Evolutionary conservation across 176 grass and related monocot species (phyloP).

Genomic region (Carex kokanica): DNA sequence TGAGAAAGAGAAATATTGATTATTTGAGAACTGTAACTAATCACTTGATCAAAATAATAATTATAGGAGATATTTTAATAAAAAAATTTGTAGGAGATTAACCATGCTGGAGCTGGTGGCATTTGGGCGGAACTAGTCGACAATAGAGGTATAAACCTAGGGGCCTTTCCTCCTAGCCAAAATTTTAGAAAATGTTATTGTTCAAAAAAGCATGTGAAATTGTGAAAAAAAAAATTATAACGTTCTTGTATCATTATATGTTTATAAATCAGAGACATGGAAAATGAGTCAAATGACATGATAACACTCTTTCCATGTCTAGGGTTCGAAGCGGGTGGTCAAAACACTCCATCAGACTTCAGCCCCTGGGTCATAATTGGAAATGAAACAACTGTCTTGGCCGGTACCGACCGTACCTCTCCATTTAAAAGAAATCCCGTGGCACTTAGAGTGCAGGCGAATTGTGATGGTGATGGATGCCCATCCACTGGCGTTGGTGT

Average conservation of each 20-base stretch:
- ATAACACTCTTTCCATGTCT: neutral
- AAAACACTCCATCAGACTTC: slow-evolving; percentile 92
- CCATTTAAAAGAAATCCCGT: slow-evolving; percentile 61
- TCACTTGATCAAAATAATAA: neutral
- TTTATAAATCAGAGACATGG: neutral
- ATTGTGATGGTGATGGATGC: slow-evolving; percentile 64
- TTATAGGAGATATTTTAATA: neutral
- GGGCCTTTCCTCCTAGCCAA: neutral
- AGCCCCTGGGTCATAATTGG: slow-evolving; percentile 82
- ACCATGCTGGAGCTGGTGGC: slow-evolving; percentile 92
- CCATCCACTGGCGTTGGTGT: slow-evolving; percentile 74
- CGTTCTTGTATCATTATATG: neutral
- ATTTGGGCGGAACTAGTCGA: slow-evolving; percentile 89
- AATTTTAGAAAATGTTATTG: slow-evolving; percentile 6
- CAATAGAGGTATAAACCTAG: slow-evolving; percentile 63
- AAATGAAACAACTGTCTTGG: slow-evolving; percentile 52
- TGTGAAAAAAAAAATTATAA: neutral
- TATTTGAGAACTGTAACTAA: neutral
- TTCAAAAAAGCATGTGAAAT: neutral
- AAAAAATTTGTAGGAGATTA: slow-evolving; percentile 65
- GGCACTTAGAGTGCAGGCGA: slow-evolving; percentile 73
- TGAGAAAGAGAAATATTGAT: no score
- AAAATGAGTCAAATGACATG: neutral
- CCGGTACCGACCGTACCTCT: slow-evolving; percentile 66
- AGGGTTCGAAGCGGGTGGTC: slow-evolving; percentile 90